A percentile compares a stretch with the other conserved stretches of the same genome.
These are phyloP conservation scores for Beta lomatogona DNA, from an alignment of 179 eudicot genomes.

Conservation along the genomic window DNA sequence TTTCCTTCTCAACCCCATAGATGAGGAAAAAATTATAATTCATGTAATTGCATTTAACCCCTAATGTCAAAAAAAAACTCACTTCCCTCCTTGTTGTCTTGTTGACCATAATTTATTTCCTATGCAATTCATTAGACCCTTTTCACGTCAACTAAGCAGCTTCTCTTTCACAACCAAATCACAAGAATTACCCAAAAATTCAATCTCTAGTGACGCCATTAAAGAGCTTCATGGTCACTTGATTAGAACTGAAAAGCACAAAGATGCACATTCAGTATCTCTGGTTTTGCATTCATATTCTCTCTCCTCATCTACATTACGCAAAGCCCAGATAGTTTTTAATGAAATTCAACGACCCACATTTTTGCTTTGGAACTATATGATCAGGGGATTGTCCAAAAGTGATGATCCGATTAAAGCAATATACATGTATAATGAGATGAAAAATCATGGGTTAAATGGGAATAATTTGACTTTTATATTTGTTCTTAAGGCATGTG, in stretches of 20 bases:
- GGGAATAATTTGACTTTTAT: constrained; percentile 57
- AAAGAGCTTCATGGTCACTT: constrained; percentile 60
- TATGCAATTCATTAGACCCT: constrained; percentile 38
- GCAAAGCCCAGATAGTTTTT: constrained; percentile 52
- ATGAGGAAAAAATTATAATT: no score
- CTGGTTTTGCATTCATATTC: constrained; percentile 49
- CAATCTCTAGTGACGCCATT: constrained; percentile 30
- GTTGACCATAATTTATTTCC: not conserved
- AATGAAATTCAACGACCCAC: constrained; percentile 43
- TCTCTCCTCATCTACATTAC: constrained; percentile 41
- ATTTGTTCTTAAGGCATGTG: constrained; percentile 58
- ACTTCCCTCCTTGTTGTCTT: no score
- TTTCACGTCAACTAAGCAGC: constrained; percentile 36
- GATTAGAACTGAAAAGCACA: constrained; percentile 52
- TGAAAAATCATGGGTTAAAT: constrained; percentile 47
- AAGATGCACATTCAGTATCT: constrained; percentile 43
- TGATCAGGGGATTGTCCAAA: constrained; percentile 51
- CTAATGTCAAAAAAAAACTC: no score
- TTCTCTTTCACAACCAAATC: constrained; percentile 22
- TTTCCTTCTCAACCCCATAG: no score
- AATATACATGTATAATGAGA: constrained; percentile 39
- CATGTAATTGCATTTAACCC: no score
- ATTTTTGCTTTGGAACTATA: constrained; percentile 48
- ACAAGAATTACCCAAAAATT: constrained; percentile 19
- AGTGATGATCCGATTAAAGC: constrained; percentile 50